Base-by-base conservation (phyloP, 139 green algal species). In the Chlamydomonas asymmetrica region DNA sequence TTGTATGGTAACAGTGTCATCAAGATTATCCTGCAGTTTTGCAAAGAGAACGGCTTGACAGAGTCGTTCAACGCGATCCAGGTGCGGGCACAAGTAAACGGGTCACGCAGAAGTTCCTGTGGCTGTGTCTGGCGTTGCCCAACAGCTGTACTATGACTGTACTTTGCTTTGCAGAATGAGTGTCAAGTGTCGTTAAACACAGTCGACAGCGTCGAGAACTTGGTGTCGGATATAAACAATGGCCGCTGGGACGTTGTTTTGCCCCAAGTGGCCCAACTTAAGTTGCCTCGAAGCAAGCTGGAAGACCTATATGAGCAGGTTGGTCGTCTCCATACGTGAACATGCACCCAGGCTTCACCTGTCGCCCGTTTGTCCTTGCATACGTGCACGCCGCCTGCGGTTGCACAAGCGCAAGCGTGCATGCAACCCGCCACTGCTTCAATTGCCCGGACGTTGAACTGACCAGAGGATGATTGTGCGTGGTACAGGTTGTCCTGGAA, bases 11-110 rank as follows among this genome's bases (percentile, higher is more conserved):
- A n/a, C n/a, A 97, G 93, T 87, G 91, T 97, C n/a, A 97, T 97
- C 86, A 97, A 96, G 66, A 91, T 98, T 73, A 94, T 99, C 31
- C 82, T 99, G 5, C 95, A 99, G 73, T 99, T 99, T 65, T 98
- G 93, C 87, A 97, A 97, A 65, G 95, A 99, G 82, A 96, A 98
- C 76, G 87, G 85, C 10, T 79, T 99, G 9, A 70, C 80, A 7
- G 88, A 97, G 20, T 97, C 95, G 0, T 97, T 97, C 72, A 85
- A 93, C 29, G 80, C 94, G 3, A 88, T 98, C 34, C 92, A 98
- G 86, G 88, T 91, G 18, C 32, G 84, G 7, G 39, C 13, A 59
- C 49, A 59, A 23, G 49, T 23, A n/a, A 20, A 59, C 49, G 20
- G 49, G 20, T 59, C 49, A n/a, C 22, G 20, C 49, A n/a, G 18